These are phyloP conservation scores for Akebia trifoliata DNA, from an alignment of 164 flowering plant species.

Conservation along the genomic window DNA sequence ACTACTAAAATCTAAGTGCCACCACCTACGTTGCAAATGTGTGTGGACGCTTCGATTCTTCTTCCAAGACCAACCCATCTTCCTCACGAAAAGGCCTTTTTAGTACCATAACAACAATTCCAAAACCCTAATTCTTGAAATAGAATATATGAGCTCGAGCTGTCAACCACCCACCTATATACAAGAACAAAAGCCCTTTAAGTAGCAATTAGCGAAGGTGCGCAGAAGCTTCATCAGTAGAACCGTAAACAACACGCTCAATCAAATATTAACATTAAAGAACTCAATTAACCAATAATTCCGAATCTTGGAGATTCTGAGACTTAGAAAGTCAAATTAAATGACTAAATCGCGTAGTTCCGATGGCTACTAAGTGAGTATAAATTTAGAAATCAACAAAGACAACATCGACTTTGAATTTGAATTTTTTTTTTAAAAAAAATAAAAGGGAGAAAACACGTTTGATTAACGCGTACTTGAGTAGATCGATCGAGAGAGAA, in stretches of 20 bases:
- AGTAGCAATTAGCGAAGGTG: conserved; percentile 15
- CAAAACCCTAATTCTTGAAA: background rate
- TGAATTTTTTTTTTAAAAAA: too few species aligned
- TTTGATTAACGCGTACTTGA: conserved; percentile 5
- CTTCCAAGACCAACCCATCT: conserved; percentile 5
- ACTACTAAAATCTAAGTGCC: background rate
- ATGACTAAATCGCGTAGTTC: conserved; percentile 8
- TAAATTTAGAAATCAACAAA: background rate
- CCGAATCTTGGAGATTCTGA: conserved; percentile 1
- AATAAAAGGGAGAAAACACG: background rate
- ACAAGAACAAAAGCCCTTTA: background rate
- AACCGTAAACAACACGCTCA: conserved; percentile 12
- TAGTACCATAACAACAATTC: conserved; percentile 23
- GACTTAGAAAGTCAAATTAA: conserved; percentile 5
- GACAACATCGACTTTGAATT: background rate
- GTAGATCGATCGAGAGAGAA: background rate
- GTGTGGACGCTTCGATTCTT: conserved; percentile 21
- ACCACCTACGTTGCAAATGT: conserved; percentile 12
- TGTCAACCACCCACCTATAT: conserved; percentile 1
- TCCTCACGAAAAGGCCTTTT: conserved; percentile 29
- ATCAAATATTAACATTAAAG: background rate
- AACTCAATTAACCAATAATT: background rate
- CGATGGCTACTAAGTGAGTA: conserved; percentile 5
- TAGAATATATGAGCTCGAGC: background rate
- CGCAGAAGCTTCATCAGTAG: conserved; percentile 23